Conservation (phyloP, 2,329 filamentous ascomycete genomes). For the Verticillium nubilum region DNA sequence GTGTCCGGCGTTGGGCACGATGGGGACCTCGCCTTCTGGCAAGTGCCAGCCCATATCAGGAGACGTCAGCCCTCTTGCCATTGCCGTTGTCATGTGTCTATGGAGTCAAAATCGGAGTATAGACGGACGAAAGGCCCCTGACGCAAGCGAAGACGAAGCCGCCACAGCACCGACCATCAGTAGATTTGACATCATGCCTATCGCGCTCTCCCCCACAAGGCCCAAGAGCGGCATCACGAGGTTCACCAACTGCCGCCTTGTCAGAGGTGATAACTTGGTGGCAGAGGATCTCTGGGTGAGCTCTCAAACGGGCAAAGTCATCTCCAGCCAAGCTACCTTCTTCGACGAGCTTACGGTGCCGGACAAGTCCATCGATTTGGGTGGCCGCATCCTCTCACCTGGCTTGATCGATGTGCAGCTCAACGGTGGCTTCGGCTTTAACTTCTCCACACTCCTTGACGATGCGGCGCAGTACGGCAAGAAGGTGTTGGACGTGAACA, state of each 20-base stretch:
- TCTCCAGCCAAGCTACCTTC: slow-evolving; percentile 62
- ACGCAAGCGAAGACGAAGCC: background rate
- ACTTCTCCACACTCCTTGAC: slow-evolving; percentile 76
- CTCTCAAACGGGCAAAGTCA: slow-evolving; percentile 73
- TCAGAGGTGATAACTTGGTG: slow-evolving; percentile 63
- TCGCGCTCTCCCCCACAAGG: slow-evolving; percentile 30
- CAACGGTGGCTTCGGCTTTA: slow-evolving; percentile 89
- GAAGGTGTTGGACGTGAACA: slow-evolving; percentile 67
- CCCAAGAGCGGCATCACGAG: slow-evolving; percentile 64
- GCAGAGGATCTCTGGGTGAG: slow-evolving; percentile 85
- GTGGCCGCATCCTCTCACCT: slow-evolving; percentile 76
- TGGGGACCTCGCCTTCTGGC: background rate
- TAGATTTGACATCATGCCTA: slow-evolving; percentile 35
- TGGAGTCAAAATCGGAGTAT: slow-evolving; percentile 9
- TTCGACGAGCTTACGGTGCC: slow-evolving; percentile 66
- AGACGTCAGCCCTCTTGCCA: background rate
- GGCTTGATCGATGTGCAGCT: slow-evolving; percentile 89
- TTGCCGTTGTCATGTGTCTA: slow-evolving; percentile 2
- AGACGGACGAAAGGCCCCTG: slow-evolving; percentile 3
- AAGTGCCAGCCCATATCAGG: background rate
- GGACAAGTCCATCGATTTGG: slow-evolving; percentile 71
- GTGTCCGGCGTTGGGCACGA: background rate
- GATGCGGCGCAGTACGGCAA: slow-evolving; percentile 65
- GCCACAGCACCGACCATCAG: slow-evolving; percentile 16
- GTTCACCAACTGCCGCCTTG: slow-evolving; percentile 80